Conservation (phyloP, 2,329 filamentous ascomycete genomes). For the Penicillium sp. region DNA sequence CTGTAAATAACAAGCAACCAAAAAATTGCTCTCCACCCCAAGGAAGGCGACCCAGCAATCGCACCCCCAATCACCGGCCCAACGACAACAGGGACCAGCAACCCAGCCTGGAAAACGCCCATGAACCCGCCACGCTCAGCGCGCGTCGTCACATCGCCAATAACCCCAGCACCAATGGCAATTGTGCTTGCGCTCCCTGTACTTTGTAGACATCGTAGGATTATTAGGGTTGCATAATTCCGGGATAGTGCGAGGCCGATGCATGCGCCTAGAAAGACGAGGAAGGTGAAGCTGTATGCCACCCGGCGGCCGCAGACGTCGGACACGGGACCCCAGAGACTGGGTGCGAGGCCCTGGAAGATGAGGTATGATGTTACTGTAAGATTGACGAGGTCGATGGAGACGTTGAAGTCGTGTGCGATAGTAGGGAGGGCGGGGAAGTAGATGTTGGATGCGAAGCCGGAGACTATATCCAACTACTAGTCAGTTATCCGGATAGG, state of each 20-base stretch:
- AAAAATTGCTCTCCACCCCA: constrained; percentile 44
- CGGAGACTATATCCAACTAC: constrained; percentile 29
- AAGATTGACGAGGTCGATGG: constrained; percentile 36
- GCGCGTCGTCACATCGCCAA: constrained; percentile 41
- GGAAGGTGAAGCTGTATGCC: constrained; percentile 37
- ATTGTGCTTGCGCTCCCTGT: constrained; percentile 43
- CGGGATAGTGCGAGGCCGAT: constrained; percentile 38
- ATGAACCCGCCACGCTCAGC: constrained; percentile 42
- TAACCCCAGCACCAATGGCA: constrained; percentile 40
- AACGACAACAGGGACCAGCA: constrained; percentile 33
- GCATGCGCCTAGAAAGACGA: constrained; percentile 38
- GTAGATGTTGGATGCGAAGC: constrained; percentile 41
- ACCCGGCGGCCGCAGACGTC: constrained; percentile 40
- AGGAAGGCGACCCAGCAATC: constrained; percentile 27
- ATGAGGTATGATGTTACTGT: constrained; percentile 45
- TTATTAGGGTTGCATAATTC: constrained; percentile 37
- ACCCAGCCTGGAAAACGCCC: constrained; percentile 37
- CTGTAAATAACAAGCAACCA: constrained; percentile 42
- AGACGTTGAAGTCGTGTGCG: constrained; percentile 37
- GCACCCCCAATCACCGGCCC: constrained; percentile 43
- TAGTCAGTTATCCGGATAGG: neutral
- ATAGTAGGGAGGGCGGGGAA: constrained; percentile 43
- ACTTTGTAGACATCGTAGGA: constrained; percentile 42
- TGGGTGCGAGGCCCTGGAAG: constrained; percentile 40
- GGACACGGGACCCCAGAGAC: constrained; percentile 38